These are phyloP conservation scores for Ananas comosus DNA, from an alignment of 176 grass and related monocot species.

Conservation along the genomic window DNA sequence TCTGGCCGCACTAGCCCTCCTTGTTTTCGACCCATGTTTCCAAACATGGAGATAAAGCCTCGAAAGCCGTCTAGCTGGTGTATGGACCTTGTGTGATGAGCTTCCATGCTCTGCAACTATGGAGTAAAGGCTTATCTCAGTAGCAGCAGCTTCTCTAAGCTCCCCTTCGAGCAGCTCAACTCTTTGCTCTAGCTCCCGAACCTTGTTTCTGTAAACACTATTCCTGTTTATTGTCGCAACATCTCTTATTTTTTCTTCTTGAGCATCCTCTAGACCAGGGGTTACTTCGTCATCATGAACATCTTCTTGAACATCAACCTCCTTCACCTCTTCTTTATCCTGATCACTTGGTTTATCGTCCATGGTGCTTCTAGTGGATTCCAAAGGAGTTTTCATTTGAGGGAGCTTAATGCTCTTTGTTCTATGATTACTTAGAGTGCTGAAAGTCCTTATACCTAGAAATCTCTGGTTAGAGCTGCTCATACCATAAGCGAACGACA, in stretches of 20 bases:
- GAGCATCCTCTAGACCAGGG: constrained; percentile 10
- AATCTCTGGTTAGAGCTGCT: constrained; percentile 36
- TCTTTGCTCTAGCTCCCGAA: constrained; percentile 68
- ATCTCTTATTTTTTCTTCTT: constrained; percentile 31
- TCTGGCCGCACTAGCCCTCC: constrained; percentile 68
- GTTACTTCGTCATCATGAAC: constrained; percentile 24
- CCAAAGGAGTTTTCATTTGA: constrained; percentile 34
- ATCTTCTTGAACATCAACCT: constrained; percentile 52
- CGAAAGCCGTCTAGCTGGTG: constrained; percentile 78
- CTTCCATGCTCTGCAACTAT: constrained; percentile 82
- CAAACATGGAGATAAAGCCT: constrained; percentile 62
- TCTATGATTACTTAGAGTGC: constrained; percentile 69
- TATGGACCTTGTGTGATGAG: constrained; percentile 92
- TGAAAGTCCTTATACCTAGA: constrained; percentile 52
- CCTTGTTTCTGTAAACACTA: constrained; percentile 41
- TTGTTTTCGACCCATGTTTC: constrained; percentile 61
- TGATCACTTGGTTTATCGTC: constrained; percentile 30
- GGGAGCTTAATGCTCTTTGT: constrained; percentile 51
- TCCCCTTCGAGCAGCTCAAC: constrained; percentile 86
- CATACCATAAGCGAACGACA: constrained; percentile 67
- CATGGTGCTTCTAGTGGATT: constrained; percentile 35
- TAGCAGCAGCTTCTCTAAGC: constrained; percentile 70
- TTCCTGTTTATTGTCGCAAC: constrained; percentile 48
- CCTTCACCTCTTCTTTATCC: constrained; percentile 65
- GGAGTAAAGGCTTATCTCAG: constrained; percentile 85